Base-by-base conservation (phyloP, 768 basidiomycete genomes). In the Leccinum truebloodii region DNA sequence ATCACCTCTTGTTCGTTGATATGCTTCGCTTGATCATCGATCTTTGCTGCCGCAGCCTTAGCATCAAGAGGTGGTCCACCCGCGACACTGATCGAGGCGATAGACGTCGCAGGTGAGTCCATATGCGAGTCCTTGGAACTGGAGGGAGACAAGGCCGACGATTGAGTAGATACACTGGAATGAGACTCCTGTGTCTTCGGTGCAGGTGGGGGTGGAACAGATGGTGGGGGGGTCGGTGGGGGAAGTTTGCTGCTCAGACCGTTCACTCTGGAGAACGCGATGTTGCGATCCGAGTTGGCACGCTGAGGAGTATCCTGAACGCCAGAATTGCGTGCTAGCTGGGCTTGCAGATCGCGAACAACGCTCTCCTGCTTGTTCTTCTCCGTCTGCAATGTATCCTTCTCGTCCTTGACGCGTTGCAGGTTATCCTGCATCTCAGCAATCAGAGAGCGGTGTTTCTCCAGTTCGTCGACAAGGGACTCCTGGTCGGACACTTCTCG, bases 1-100 rank as follows among this genome's bases (percentile, higher is more conserved):
- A 94, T 95, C 54, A 81, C 84, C 66, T 93, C 90, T 70, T 93
- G 90, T 78, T 95, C 94, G 13, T 86, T 90, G 39, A 94, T 77
- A 51, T 83, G 86, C 67, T 88, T 90, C 20, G 83, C 73, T 73
- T 91, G 90, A 62, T 90, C 85, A 68, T 92, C 90, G 8, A 94
- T 66, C 68, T 84, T 85, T 48, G 74, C 77, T 2, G 75, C 65
- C 6, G 83, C 59, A 14, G 64, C 52, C 73, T 92, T 92, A 49
- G 78, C 59, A 67, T 93, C 92, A 18, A 78, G 68, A 18, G 77
- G 69, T 16, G 76, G 39, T 22, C 64, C 66, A 7, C 67, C 63
- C 16, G 76, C 68, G 4, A 79, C 75, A 58, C 79, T 80, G 48
- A 68, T 66, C 60, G 79, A 82, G 44, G 77, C 76, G 39, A 84